These are phyloP conservation scores for Dictyostelium brefeldianum DNA, from an alignment of 78 protist species.

Conservation along the genomic window DNA sequence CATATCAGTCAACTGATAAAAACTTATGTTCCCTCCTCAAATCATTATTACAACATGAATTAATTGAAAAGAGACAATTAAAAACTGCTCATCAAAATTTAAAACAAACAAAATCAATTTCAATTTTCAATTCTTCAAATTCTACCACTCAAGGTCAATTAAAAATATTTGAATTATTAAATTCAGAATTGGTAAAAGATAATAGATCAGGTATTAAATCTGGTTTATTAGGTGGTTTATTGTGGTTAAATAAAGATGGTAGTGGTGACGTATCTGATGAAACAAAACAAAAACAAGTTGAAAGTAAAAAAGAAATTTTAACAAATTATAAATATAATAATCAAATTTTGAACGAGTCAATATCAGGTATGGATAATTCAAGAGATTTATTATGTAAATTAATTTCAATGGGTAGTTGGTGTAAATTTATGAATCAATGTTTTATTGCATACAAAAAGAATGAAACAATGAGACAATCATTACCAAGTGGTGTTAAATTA, in stretches of 20 bases:
- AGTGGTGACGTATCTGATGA: not conserved
- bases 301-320: constrained; percentile 47
- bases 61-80: constrained; percentile 43
- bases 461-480: constrained; percentile 15
- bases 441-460: constrained; percentile 4
- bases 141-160: not conserved
- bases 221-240: constrained; percentile 55
- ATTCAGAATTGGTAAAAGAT: constrained; percentile 6
- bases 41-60: not conserved
- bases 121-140: not conserved
- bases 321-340: not conserved
- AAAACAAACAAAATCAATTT: constrained; percentile 41
- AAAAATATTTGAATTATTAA: not conserved
- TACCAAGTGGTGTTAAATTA: constrained; percentile 9
- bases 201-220: constrained; percentile 42
- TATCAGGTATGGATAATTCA: not conserved
- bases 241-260: constrained; percentile 28
- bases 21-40: not conserved
- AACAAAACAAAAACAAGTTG: not conserved
- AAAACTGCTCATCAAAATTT: constrained; percentile 43
- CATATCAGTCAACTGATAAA: not conserved
- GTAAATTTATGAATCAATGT: constrained; percentile 38
- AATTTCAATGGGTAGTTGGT: constrained; percentile 64
- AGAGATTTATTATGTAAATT: not conserved
- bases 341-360: constrained; percentile 3